phyloP scores from a whole-genome alignment of 306 rosid genomes.

The Medicago ruthenica region DNA sequence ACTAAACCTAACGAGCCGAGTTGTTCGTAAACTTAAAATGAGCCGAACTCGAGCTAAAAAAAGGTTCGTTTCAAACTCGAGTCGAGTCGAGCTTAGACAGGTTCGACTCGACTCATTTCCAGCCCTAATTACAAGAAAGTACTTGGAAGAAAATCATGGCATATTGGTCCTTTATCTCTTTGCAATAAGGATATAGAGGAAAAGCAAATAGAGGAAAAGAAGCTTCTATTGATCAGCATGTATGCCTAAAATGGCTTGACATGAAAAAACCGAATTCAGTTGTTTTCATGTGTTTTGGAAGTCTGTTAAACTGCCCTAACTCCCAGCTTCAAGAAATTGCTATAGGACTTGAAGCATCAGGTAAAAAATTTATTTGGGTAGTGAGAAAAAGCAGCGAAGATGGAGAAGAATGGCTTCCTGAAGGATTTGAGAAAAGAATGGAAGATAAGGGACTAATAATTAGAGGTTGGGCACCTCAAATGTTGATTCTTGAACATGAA shows the following conservation, averaged over 20 bases:
- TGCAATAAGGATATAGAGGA: constrained; percentile 20
- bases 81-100: no score
- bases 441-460: constrained; percentile 49
- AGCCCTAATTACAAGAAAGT: neutral
- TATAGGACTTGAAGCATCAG: constrained; percentile 56
- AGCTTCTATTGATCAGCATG: constrained; percentile 1
- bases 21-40: no score
- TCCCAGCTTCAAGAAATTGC: constrained; percentile 62
- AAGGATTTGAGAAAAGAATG: constrained; percentile 52
- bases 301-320: constrained; percentile 29
- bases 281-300: constrained; percentile 65
- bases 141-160: constrained; percentile 52
- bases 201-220: constrained; percentile 29
- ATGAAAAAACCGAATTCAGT: constrained; percentile 49
- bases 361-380: constrained; percentile 55
- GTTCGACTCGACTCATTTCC: no score
- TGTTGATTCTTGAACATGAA: constrained; percentile 50
- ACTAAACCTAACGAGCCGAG: no score
- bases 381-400: constrained; percentile 40
- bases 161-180: constrained; percentile 48
- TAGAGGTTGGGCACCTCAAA: constrained; percentile 59
- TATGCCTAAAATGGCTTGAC: constrained; percentile 47
- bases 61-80: no score
- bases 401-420: constrained; percentile 44
- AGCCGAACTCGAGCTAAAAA: no score